These are phyloP conservation scores for Danielia oregonensis DNA, from an alignment of 805 yeast species.

Conservation along the genomic window DNA sequence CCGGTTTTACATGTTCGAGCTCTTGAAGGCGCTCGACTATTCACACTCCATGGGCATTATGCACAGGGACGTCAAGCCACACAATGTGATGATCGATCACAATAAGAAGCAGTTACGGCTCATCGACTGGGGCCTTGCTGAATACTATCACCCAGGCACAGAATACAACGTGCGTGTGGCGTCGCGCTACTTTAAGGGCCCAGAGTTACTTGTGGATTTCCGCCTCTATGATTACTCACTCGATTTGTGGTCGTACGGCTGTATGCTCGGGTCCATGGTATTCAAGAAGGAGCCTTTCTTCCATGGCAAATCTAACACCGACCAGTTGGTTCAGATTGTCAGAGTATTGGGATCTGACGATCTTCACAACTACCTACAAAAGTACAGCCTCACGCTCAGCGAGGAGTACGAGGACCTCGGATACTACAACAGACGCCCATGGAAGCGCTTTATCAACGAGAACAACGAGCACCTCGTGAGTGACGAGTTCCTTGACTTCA, in stretches of 20 bases:
- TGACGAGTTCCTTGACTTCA: conserved; percentile 60
- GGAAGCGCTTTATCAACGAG: conserved; percentile 58
- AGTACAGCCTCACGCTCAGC: conserved; percentile 66
- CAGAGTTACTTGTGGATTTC: conserved; percentile 79
- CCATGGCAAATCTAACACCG: conserved; percentile 88
- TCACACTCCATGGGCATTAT: conserved; percentile 92
- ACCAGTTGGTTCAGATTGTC: conserved; percentile 87
- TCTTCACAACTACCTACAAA: conserved; percentile 58
- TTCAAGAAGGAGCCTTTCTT: conserved; percentile 90
- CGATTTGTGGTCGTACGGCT: conserved; percentile 89
- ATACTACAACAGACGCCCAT: conserved; percentile 60
- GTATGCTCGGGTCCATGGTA: conserved; percentile 85
- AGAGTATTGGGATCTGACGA: conserved; percentile 83
- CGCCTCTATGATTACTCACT: conserved; percentile 84
- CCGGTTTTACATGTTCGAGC: conserved; percentile 77
- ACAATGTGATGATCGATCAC: conserved; percentile 91
- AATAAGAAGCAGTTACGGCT: conserved; percentile 55
- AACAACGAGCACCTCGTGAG: conserved; percentile 50
- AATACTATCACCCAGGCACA: conserved; percentile 84
- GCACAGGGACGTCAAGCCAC: conserved; percentile 94
- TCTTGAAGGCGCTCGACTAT: conserved; percentile 78
- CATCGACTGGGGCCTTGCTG: conserved; percentile 95
- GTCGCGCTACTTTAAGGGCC: conserved; percentile 87
- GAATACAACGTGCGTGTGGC: conserved; percentile 92
- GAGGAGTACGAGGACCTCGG: conserved; percentile 79